These are phyloP conservation scores for Filosporella fistucella DNA, from an alignment of 495 filamentous ascomycete genomes.

Conservation along the genomic window DNA sequence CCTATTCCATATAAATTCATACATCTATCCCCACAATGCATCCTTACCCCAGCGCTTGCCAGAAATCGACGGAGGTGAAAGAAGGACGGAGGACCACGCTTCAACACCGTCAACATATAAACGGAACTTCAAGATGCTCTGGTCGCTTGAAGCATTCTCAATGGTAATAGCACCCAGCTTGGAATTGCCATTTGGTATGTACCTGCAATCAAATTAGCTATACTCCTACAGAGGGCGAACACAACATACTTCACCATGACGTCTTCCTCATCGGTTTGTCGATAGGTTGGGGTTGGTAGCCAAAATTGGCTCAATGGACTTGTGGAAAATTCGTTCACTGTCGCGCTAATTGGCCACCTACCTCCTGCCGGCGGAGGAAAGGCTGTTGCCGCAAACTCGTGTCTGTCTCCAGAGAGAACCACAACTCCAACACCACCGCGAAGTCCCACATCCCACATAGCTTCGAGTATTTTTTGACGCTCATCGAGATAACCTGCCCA, in stretches of 20 bases:
- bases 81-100: conserved; percentile 63
- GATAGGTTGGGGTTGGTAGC: conserved; percentile 78
- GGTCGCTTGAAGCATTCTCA: conserved; percentile 47
- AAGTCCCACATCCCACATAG: conserved; percentile 78
- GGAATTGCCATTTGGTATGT: conserved; percentile 78
- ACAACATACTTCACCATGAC: conserved; percentile 67
- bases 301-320: conserved; percentile 93
- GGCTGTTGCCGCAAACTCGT: conserved; percentile 90
- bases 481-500: conserved; percentile 89
- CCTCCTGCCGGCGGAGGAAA: conserved; percentile 67
- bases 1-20: background rate
- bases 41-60: conserved; percentile 38
- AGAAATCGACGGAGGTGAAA: conserved; percentile 40
- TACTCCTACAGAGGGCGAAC: background rate
- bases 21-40: conserved; percentile 19
- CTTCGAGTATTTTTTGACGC: conserved; percentile 72
- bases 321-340: conserved; percentile 82
- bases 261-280: conserved; percentile 72
- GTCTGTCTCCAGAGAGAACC: conserved; percentile 82
- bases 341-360: conserved; percentile 50
- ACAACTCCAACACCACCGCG: conserved; percentile 72
- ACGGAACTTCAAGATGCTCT: conserved; percentile 71
- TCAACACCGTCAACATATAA: conserved; percentile 76
- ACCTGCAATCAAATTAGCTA: conserved; percentile 37
- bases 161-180: conserved; percentile 93